Evolutionary conservation across 495 filamentous ascomycete genomes (phyloP), one percentile per base, ranked within the genome.

Genomic region (Melanomma pulvis-pyrius): DNA sequence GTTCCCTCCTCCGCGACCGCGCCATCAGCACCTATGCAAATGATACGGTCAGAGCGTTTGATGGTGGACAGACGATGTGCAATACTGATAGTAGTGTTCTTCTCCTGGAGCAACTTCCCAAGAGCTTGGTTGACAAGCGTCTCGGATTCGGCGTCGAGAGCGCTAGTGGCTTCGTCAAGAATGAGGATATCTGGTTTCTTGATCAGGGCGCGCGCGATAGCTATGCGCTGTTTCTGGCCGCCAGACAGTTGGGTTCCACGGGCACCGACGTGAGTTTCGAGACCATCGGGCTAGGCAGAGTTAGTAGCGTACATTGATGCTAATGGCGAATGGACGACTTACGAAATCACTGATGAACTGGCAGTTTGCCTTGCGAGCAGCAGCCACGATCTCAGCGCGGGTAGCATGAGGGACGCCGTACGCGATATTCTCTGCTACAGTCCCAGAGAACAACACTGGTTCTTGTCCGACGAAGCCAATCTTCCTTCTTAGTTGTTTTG

Each of bases 171-270:
- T 83, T 98, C 94, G 74, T 98, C 94, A 1, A 98, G 84, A 64
- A 98, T 93, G 59, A 98, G 75, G 72, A 98, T 97, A 75, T 98
- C 96, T 0, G 94, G 94, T 55, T 96, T 86, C 78, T 98, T 98
- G 71, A 98, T 88, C 22, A 98, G 82, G 9, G 94, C 94, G 52
- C 94, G 84, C 0, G 94, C 94, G 77, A 98, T 98, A 25, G 94
- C 96, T 71, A 99, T 97, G 61, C 94, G 90, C 74, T 98, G 96
- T 77, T 98, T 98, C 76, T 98, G 94, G 1, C 94, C 94, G 34
- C 94, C 94, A 8, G 92, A 96, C 7, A 99, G 82, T 75, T 97
- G 94, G 2, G 94, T 92, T 24, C 94, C 94, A 41, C 94, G 87
- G 19, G 94, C 90, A 52, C 94, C 94, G 9, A 97, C 94, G 54